Evolutionary conservation across 2,329 filamentous ascomycete species (phyloP).

Genomic region (Penicillium vulpinum): DNA sequence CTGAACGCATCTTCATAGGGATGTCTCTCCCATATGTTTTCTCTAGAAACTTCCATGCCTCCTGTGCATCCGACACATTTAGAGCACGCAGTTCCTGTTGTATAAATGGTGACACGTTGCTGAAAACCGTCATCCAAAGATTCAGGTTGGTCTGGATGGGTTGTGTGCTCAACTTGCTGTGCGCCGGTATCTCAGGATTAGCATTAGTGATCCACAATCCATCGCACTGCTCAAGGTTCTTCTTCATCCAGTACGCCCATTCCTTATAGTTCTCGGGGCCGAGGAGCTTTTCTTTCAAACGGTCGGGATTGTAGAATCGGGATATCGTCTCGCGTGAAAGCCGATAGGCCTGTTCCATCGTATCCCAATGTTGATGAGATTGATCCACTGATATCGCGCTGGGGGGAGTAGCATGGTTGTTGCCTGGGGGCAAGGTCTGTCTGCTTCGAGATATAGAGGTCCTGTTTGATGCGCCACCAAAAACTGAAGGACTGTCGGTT

Average conservation of each 20-base stretch:
- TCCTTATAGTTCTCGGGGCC: slow-evolving; percentile 7
- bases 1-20: background rate
- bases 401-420: background rate
- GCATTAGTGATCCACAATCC: background rate
- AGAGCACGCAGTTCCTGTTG: background rate
- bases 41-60: slow-evolving; percentile 4
- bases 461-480: background rate
- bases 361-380: background rate
- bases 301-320: slow-evolving; percentile 1
- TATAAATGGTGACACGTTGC: slow-evolving; percentile 3
- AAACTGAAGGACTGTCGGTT: background rate
- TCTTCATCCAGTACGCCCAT: slow-evolving; percentile 1
- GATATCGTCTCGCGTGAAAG: background rate
- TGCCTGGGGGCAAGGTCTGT: background rate
- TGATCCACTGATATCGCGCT: background rate
- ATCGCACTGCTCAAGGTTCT: background rate
- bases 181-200: background rate
- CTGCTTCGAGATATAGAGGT: background rate
- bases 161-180: background rate
- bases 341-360: background rate
- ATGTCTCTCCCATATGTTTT: background rate
- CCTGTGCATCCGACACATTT: background rate
- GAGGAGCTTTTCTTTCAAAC: background rate
- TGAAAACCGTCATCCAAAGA: slow-evolving; percentile 2
- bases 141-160: background rate